Conservation (phyloP, 31 red algal genomes). For the Asparagopsis taxiformis region DNA sequence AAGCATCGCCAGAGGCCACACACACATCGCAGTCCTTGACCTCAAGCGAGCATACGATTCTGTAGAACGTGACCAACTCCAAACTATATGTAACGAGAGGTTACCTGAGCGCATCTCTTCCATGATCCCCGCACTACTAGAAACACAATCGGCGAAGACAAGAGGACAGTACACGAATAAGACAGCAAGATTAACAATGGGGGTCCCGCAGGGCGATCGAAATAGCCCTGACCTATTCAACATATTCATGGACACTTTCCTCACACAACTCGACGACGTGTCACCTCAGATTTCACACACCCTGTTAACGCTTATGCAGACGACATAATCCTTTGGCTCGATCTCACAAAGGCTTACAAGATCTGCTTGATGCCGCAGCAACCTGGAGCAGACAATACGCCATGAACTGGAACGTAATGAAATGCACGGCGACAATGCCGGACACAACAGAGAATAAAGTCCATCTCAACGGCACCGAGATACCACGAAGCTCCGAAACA, state of each 20-base stretch:
- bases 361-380: not conserved
- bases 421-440: not conserved
- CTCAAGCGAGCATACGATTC: conserved; percentile 17
- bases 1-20: not conserved
- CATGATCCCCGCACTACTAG: not conserved
- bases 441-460: not conserved
- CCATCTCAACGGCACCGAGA: not conserved
- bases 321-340: not conserved
- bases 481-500: not conserved
- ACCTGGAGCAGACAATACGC: not conserved
- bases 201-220: conserved; percentile 12
- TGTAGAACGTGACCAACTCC: not conserved
- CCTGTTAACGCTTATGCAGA: not conserved
- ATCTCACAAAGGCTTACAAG: not conserved
- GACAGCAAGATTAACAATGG: not conserved
- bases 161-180: not conserved
- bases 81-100: not conserved
- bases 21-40: not conserved
- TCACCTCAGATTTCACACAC: not conserved
- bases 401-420: not conserved
- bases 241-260: conserved; percentile 25
- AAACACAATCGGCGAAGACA: not conserved
- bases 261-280: not conserved
- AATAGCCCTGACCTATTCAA: conserved; percentile 16
- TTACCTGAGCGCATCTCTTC: not conserved